Percentiles rank a stretch among this genome's conserved stretches.
These are phyloP conservation scores for Sugiyamaella floridensis DNA, from an alignment of 805 yeast species.

Conservation along the genomic window DNA sequence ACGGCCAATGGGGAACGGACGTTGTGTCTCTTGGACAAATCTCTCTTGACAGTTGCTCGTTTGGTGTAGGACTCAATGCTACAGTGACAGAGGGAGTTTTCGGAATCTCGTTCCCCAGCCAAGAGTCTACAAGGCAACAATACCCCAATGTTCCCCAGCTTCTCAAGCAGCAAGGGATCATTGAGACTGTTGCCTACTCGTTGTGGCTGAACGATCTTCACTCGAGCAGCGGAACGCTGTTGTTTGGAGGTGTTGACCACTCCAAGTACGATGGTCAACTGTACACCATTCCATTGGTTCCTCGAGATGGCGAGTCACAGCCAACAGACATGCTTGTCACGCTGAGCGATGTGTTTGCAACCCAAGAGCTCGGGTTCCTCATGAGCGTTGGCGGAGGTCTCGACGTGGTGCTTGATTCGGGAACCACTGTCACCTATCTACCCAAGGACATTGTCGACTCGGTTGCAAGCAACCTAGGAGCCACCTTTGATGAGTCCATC, in stretches of 20 bases:
- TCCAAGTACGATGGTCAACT: slow-evolving; percentile 37
- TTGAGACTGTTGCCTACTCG: slow-evolving; percentile 39
- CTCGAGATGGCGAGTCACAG: background rate
- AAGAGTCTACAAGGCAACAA: slow-evolving; percentile 30
- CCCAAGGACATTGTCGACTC: slow-evolving; percentile 32
- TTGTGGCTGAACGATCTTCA: slow-evolving; percentile 36
- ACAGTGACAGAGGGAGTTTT: slow-evolving; percentile 53
- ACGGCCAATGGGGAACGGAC: slow-evolving; percentile 15
- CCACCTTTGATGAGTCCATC: slow-evolving; percentile 3
- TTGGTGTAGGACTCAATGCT: slow-evolving; percentile 69
- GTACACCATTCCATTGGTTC: slow-evolving; percentile 9
- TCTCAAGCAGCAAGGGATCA: slow-evolving; percentile 36
- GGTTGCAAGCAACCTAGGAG: slow-evolving; percentile 8
- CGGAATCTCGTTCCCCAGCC: slow-evolving; percentile 31
- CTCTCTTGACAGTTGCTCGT: slow-evolving; percentile 40
- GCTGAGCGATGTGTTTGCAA: slow-evolving; percentile 1
- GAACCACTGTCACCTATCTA: slow-evolving; percentile 46
- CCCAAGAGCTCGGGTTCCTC: background rate
- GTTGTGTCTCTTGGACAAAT: slow-evolving; percentile 40
- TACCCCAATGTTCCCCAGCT: slow-evolving; percentile 30
- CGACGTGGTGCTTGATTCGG: slow-evolving; percentile 44
- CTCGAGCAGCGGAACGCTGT: slow-evolving; percentile 31
- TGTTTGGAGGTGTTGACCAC: slow-evolving; percentile 42
- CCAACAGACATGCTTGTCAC: slow-evolving; percentile 16
- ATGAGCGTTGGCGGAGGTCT: background rate